Evolutionary conservation across 352 stramenopile species (phyloP), one percentile per base, ranked within the genome.

Genomic region (Phytophthora crassamura): DNA sequence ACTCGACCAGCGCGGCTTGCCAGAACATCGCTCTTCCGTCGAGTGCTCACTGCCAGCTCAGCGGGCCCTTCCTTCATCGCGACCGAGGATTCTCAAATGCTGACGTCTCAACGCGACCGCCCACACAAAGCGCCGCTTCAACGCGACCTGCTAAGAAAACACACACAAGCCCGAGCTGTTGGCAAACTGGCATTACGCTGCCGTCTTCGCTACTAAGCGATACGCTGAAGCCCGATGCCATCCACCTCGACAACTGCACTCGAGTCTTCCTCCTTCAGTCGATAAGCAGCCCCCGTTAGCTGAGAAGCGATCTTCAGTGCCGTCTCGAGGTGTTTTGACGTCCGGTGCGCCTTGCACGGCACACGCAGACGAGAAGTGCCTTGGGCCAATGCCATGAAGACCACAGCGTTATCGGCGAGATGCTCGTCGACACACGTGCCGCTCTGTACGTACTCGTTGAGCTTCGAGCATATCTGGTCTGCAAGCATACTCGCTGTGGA

Each of bases 381-480:
- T 10, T 39, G 35, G 1, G 84, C 80, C 16, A 93, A 69, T 10
- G 79, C 77, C 82, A 93, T 90, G 51, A 80, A 90, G 32, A 91
- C 78, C 18, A 91, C 68, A 1, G 64, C 59, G 40, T 93, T 91
- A 67, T 93, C 84, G 0, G 84, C 82, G 1, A 93, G 48, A 56
- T 93, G 82, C 54, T 91, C 84, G 43, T 91, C 84, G 34, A 93
- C 70, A 38, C 82, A 93, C 3, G 82, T 66, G 14, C 83, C 80
- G 14, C 75, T 75, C 1, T 72, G 51, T 11, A 88, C 5, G 20
- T 82, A 68, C 16, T 69, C 53, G 3, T 14, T 34, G 0, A 91
- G 53, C 46, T 66, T 75, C 16, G 51, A 71, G 16, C 64, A 67
- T 2, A 85, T 72, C 18, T 79, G 67, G 8, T 66, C 66, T 0